Evolutionary conservation across 805 yeast species (phyloP).

Genomic region (Ogataea parapolymorpha): DNA sequence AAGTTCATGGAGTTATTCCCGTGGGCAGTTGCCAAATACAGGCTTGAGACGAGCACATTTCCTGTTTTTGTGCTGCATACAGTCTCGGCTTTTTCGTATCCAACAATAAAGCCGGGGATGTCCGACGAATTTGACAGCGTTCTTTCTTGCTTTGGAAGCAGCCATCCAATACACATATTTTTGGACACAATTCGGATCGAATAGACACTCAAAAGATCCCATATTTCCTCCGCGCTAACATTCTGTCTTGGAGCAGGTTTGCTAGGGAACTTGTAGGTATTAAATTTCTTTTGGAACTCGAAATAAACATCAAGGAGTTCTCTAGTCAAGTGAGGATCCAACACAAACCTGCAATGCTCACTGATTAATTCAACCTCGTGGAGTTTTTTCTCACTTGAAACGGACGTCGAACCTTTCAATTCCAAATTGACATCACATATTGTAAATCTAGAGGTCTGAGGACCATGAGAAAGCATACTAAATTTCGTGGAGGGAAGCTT

Average conservation of each 20-base stretch:
- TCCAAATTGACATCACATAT: slow-evolving; percentile 45
- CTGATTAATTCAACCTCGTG: slow-evolving; percentile 58
- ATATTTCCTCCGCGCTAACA: slow-evolving; percentile 13
- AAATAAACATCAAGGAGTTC: slow-evolving; percentile 23
- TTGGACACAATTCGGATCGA: slow-evolving; percentile 59
- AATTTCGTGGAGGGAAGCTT: slow-evolving; percentile 41
- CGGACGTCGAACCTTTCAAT: slow-evolving; percentile 42
- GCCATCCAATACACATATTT: slow-evolving; percentile 76
- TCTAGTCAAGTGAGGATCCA: slow-evolving; percentile 44
- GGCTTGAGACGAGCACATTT: slow-evolving; percentile 62
- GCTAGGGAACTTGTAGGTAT: background rate
- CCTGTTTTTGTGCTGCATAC: slow-evolving; percentile 61
- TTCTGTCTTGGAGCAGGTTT: background rate
- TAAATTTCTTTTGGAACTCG: slow-evolving; percentile 10
- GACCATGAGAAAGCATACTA: slow-evolving; percentile 31
- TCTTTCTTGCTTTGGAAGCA: slow-evolving; percentile 46
- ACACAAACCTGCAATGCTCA: slow-evolving; percentile 52
- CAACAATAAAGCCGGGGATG: slow-evolving; percentile 70
- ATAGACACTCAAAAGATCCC: slow-evolving; percentile 34
- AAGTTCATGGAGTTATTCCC: slow-evolving; percentile 51
- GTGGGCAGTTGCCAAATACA: slow-evolving; percentile 68
- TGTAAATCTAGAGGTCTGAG: slow-evolving; percentile 39
- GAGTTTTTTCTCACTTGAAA: slow-evolving; percentile 23
- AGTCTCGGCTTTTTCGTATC: slow-evolving; percentile 71
- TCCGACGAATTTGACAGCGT: slow-evolving; percentile 21